Conservation (phyloP, 2,329 filamentous ascomycete genomes). For the Hypomyces rosellus region DNA sequence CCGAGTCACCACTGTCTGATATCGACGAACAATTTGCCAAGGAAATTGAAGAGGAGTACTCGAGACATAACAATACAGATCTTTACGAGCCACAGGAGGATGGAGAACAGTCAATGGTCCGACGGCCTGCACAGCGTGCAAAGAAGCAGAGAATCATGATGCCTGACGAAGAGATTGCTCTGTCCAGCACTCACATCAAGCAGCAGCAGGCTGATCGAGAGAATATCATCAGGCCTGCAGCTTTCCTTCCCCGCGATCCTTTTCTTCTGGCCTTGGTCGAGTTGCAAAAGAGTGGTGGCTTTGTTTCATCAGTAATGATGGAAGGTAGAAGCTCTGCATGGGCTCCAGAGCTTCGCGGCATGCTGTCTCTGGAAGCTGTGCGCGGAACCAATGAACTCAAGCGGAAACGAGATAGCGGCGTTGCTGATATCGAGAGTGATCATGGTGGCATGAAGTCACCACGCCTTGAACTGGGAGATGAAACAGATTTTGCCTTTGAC, state of each 20-base stretch:
- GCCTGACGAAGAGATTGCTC: constrained; percentile 73
- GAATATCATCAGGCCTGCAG: constrained; percentile 75
- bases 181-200: constrained; percentile 72
- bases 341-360: constrained; percentile 88
- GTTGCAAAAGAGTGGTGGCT: constrained; percentile 85
- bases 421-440: constrained; percentile 70
- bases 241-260: constrained; percentile 81
- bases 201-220: constrained; percentile 80
- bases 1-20: constrained; percentile 64
- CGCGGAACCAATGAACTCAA: constrained; percentile 75
- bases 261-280: constrained; percentile 82
- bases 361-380: constrained; percentile 81
- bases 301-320: constrained; percentile 80
- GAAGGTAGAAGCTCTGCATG: constrained; percentile 72
- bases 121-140: constrained; percentile 64
- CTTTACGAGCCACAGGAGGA: constrained; percentile 58
- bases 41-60: constrained; percentile 54
- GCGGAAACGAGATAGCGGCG: constrained; percentile 85
- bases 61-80: constrained; percentile 47
- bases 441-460: constrained; percentile 61
- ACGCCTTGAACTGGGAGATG: constrained; percentile 61
- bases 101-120: constrained; percentile 52
- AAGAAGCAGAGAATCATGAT: constrained; percentile 73
- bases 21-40: constrained; percentile 58
- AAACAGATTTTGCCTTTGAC: constrained; percentile 47